phyloP scores from a whole-genome alignment of 495 filamentous ascomycete species.

The Mytilinidion resinicola region DNA sequence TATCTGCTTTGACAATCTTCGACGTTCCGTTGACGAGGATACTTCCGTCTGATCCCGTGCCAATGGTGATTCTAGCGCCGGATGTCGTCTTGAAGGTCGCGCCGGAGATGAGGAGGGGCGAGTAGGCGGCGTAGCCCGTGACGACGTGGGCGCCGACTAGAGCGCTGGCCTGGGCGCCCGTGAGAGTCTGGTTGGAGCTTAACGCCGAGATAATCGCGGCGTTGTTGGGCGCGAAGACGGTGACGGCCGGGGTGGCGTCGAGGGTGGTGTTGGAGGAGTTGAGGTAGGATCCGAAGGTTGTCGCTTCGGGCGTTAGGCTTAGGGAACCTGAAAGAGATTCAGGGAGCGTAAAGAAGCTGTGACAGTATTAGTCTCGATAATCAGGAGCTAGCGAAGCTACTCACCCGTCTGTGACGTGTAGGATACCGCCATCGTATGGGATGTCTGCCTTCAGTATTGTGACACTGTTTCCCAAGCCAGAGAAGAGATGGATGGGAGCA shows the following conservation, averaged over 20 bases:
- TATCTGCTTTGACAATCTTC: not conserved
- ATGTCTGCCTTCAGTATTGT: too few species aligned
- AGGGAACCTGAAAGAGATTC: not conserved
- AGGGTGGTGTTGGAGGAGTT: not conserved
- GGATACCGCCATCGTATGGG: too few species aligned
- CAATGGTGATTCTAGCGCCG: not conserved
- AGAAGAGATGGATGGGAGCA: too few species aligned
- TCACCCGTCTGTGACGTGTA: too few species aligned
- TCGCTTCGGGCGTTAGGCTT: not conserved
- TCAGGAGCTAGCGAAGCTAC: too few species aligned
- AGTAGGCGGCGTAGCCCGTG: not conserved
- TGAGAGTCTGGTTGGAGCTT: not conserved
- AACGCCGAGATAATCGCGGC: not conserved
- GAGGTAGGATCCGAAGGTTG: not conserved
- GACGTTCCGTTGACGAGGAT: not conserved
- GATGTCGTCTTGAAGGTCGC: not conserved
- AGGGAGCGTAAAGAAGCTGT: not conserved
- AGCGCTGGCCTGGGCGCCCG: not conserved
- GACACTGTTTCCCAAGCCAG: too few species aligned
- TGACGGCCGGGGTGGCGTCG: not conserved
- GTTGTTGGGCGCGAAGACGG: not conserved
- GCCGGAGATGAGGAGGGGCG: not conserved
- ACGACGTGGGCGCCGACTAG: not conserved
- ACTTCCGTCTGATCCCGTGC: not conserved
- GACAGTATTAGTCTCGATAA: too few species aligned